These are phyloP conservation scores for Penicillium pulvis DNA, from an alignment of 495 filamentous ascomycete genomes.

Conservation along the genomic window DNA sequence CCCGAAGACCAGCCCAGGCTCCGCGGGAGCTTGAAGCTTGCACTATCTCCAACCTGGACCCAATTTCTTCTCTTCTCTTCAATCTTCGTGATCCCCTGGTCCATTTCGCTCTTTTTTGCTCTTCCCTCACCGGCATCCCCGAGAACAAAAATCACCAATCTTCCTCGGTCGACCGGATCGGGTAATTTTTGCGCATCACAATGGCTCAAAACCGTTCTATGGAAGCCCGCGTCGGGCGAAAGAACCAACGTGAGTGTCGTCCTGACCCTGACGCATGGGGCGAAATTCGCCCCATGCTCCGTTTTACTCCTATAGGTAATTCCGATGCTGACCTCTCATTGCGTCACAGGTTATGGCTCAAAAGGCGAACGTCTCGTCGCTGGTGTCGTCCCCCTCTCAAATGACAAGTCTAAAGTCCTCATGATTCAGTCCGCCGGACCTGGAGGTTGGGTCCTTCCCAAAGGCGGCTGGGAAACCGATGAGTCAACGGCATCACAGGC, in stretches of 20 bases:
- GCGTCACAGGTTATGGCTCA: constrained; percentile 74
- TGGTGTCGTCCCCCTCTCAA: constrained; percentile 82
- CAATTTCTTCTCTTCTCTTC: constrained; percentile 9
- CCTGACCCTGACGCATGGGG: neutral
- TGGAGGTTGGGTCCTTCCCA: constrained; percentile 92
- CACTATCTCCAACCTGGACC: constrained; percentile 7
- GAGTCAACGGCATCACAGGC: constrained; percentile 71
- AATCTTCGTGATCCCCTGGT: constrained; percentile 1
- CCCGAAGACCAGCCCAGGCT: constrained; percentile 10
- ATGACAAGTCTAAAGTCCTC: constrained; percentile 77
- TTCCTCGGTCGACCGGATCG: constrained; percentile 7
- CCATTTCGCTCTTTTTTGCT: constrained; percentile 22
- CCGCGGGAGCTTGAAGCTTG: constrained; percentile 20
- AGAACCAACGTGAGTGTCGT: constrained; percentile 70
- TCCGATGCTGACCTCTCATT: constrained; percentile 13
- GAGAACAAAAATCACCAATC: neutral
- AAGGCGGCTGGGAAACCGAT: constrained; percentile 96
- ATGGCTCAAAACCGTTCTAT: constrained; percentile 68
- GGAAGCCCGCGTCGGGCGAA: constrained; percentile 75
- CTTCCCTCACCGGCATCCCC: constrained; percentile 4
- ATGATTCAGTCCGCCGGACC: constrained; percentile 90
- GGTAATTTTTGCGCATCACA: constrained; percentile 33
- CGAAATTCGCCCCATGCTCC: neutral
- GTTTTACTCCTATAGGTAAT: neutral
- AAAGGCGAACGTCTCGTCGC: constrained; percentile 95